These are phyloP conservation scores for Antitrichia curtipendula DNA, from an alignment of 225 moss, liverwort and hornwort genomes.

Conservation along the genomic window DNA sequence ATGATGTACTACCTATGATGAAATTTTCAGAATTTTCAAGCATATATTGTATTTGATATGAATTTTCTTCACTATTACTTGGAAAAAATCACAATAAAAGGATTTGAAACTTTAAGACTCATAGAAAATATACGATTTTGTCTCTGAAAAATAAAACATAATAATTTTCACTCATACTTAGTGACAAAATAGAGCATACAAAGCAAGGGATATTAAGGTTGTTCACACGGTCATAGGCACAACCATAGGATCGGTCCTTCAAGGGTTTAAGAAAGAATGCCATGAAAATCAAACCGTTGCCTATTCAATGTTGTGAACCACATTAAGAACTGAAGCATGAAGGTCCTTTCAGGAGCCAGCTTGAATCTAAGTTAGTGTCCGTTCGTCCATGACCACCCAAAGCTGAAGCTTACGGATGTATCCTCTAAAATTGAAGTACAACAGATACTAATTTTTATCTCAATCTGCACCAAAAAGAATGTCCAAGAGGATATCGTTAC, in stretches of 20 bases:
- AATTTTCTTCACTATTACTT: not conserved
- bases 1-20: not conserved
- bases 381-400: no score
- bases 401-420: not conserved
- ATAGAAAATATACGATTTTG: not conserved
- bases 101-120: not conserved
- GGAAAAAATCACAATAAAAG: not conserved
- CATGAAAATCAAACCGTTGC: not conserved
- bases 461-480: not conserved
- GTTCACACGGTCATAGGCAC: not conserved
- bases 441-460: not conserved
- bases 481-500: no score
- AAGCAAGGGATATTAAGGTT: not conserved
- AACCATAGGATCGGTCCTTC: not conserved
- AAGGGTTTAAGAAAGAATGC: not conserved
- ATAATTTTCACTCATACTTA: not conserved
- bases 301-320: not conserved
- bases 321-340: not conserved
- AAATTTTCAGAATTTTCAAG: not conserved
- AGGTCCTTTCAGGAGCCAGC: not conserved
- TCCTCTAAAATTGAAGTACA: not conserved
- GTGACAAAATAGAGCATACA: not conserved
- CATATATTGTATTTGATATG: not conserved
- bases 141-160: not conserved
- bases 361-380: not conserved